Evolutionary conservation across 768 basidiomycete species (phyloP), one percentile per base, ranked within the genome.

Genomic region (Pisolithus orientalis): DNA sequence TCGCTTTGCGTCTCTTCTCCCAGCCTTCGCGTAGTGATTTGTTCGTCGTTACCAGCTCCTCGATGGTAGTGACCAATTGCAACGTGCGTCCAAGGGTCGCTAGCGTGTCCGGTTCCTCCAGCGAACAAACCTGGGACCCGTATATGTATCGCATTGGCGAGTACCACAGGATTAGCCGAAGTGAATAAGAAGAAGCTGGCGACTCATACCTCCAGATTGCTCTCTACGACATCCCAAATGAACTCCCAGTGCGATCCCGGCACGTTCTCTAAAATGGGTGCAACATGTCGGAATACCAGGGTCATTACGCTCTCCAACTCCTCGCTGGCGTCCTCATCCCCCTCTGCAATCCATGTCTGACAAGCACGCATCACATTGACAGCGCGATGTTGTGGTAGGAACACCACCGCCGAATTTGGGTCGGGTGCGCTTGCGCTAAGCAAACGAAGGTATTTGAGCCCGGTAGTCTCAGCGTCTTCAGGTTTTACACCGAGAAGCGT

Each of bases 201-300:
- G 6, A 51, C 34, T 28, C 77, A 42, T 51, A 92, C 92, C 79
- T 97, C 94, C 3, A 98, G 73, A 60, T 89, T 90, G 53, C 76
- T 87, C 66, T 95, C 94, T 11, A 95, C 63, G 14, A 97, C 67
- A 63, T 97, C 94, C 65, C 90, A 94, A 5, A 94, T 82, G 32
- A 94, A 79, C 46, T 91, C 88, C 96, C 96, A 99, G 67, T 98
- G 96, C 0, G 78, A 72, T 0, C 95, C 96, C 13, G 82, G 74
- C 2, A 95, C 76, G 62, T 83, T 88, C 68, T 97, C 93, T 53
- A 98, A 69, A 50, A 97, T 86, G 2, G 94, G 94, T 1, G 84
- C 90, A 2, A 97, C 73, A 51, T 86, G 76, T 42, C 76, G 69
- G 63, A 91, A 90, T 3, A 96, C 65, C 54, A 83, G 66, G 6